These are phyloP conservation scores for Clonostachys byssicola DNA, from an alignment of 2,329 filamentous ascomycete genomes.

Conservation along the genomic window DNA sequence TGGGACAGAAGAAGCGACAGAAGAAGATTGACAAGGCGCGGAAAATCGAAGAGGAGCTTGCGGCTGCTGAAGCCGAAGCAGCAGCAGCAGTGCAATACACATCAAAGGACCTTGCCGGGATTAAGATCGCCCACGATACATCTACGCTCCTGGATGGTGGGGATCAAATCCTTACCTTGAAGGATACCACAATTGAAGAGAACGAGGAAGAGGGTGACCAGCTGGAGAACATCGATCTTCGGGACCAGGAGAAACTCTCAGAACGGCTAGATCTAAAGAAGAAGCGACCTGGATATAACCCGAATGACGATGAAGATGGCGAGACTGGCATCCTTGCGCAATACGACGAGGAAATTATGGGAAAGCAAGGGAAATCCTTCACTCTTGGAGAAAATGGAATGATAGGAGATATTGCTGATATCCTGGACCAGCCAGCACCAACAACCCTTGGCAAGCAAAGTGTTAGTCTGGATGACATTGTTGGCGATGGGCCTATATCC, in stretches of 20 bases:
- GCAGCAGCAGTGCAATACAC: conserved; percentile 69
- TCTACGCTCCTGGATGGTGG: conserved; percentile 75
- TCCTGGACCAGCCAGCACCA: conserved; percentile 45
- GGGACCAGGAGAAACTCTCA: conserved; percentile 66
- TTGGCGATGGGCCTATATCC: conserved; percentile 31
- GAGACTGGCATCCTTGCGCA: conserved; percentile 73
- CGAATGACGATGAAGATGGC: conserved; percentile 65
- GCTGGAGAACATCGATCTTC: conserved; percentile 71
- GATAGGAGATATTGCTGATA: conserved; percentile 58
- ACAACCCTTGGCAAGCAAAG: conserved; percentile 60
- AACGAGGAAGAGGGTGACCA: conserved; percentile 86
- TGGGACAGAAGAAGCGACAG: conserved; percentile 87
- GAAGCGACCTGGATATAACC: conserved; percentile 85
- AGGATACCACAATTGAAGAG: conserved; percentile 76
- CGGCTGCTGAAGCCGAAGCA: conserved; percentile 65
- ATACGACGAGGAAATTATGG: conserved; percentile 92
- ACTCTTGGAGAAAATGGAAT: conserved; percentile 78
- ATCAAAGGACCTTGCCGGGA: conserved; percentile 78
- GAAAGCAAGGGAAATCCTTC: conserved; percentile 85
- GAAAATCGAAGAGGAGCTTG: conserved; percentile 70
- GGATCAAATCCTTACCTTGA: conserved; percentile 91
- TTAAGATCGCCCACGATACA: conserved; percentile 88
- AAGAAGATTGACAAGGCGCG: conserved; percentile 82
- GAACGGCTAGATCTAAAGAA: conserved; percentile 86
- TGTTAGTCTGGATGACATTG: conserved; percentile 77